Conservation (phyloP, 2,329 filamentous ascomycete genomes). For the Diaporthe nobilis region DNA sequence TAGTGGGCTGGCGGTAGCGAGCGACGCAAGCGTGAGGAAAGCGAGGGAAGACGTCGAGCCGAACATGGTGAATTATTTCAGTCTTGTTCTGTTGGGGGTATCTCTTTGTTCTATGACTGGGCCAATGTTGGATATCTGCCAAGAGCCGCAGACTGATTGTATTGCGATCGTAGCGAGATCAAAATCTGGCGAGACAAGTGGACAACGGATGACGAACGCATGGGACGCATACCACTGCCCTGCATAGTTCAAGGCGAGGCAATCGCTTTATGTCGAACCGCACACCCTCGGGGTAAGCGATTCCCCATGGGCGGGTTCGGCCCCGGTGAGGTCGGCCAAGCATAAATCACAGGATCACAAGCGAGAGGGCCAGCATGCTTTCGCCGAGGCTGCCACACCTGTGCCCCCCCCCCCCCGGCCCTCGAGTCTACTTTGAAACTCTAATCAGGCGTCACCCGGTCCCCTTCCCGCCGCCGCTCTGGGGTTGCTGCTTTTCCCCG, state of each 20-base stretch:
- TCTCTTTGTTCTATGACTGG: background rate
- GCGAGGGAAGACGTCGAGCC: constrained; percentile 7
- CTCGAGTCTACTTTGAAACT: constrained; percentile 26
- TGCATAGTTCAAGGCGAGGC: constrained; percentile 20
- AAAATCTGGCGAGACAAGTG: background rate
- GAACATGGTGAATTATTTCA: constrained; percentile 21
- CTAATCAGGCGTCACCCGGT: constrained; percentile 19
- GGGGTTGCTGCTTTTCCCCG: background rate
- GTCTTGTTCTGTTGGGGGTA: background rate
- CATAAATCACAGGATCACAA: constrained; percentile 30
- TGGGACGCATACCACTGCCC: background rate
- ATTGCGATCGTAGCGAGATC: constrained; percentile 4
- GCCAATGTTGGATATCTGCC: background rate
- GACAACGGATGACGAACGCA: constrained; percentile 21
- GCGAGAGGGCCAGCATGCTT: constrained; percentile 3
- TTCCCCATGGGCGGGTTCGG: constrained; percentile 11
- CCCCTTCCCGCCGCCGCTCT: background rate
- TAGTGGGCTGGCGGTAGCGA: constrained; percentile 6
- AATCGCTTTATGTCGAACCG: constrained; percentile 17
- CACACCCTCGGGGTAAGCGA: constrained; percentile 20
- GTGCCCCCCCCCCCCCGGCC: background rate
- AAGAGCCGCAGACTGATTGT: constrained; percentile 4
- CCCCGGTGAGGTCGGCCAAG: constrained; percentile 27
- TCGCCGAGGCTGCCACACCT: constrained; percentile 29
- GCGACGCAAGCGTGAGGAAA: constrained; percentile 14